Percentiles rank a stretch among this genome's conserved stretches.
These are phyloP conservation scores for Phylloboletellus chloephorus DNA, from an alignment of 1,284 basidiomycete genomes.

Conservation along the genomic window DNA sequence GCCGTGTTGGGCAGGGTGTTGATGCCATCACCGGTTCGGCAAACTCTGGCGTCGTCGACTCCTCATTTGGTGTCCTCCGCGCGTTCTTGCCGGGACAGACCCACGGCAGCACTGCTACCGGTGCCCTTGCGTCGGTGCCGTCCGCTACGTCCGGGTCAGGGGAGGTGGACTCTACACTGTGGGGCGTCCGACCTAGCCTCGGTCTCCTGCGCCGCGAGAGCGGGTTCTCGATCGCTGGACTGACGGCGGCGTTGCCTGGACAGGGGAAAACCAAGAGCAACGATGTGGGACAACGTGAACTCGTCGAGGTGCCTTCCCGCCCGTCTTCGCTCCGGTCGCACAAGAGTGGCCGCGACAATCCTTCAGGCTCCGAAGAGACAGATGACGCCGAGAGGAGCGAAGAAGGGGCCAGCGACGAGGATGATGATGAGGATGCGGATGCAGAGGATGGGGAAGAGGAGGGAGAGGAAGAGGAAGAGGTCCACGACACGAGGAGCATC, in stretches of 20 bases:
- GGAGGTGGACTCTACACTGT: conserved; percentile 28
- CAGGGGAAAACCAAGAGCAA: conserved; percentile 27
- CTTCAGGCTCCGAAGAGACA: conserved; percentile 33
- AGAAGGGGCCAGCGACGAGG: conserved; percentile 31
- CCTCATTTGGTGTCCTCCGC: conserved; percentile 74
- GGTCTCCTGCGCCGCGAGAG: conserved; percentile 65
- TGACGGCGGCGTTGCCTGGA: conserved; percentile 62
- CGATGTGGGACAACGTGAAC: conserved; percentile 57
- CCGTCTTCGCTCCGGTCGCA: conserved; percentile 48
- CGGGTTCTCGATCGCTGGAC: conserved; percentile 75
- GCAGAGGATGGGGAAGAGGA: conserved; percentile 31
- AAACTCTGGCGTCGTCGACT: conserved; percentile 80
- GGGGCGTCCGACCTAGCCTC: conserved; percentile 44
- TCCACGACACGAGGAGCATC: conserved; percentile 62
- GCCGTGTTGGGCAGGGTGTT: conserved; percentile 76
- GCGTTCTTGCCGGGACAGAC: conserved; percentile 49
- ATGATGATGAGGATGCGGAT: conserved; percentile 33
- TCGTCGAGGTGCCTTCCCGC: conserved; percentile 53
- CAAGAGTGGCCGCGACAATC: conserved; percentile 32
- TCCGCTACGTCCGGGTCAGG: conserved; percentile 5
- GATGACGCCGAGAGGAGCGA: conserved; percentile 36
- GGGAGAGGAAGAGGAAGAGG: conserved; percentile 34
- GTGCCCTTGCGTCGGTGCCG: background rate
- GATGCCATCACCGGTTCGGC: conserved; percentile 79
- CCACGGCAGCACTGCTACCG: conserved; percentile 16